These are phyloP conservation scores for Chaetomium sp. DNA, from an alignment of 2,329 filamentous ascomycete genomes.

Conservation along the genomic window DNA sequence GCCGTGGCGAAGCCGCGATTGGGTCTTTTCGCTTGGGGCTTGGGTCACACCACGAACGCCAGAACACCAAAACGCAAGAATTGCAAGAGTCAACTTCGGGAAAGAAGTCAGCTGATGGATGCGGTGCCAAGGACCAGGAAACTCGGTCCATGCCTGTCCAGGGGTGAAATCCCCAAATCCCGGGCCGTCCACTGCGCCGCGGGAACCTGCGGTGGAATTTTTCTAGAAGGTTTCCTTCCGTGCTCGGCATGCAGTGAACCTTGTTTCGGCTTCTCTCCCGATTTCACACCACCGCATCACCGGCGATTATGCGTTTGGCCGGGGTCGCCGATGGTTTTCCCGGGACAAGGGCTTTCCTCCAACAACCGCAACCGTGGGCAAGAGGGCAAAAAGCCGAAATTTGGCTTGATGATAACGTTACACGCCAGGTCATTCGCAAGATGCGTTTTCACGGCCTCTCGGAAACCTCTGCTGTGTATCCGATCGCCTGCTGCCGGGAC, in stretches of 20 bases:
- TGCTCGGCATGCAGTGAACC: background rate
- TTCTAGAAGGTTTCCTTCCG: constrained; percentile 11
- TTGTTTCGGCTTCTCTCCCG: background rate
- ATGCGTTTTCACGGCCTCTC: no score
- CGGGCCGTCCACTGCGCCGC: constrained; percentile 2
- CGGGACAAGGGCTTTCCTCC: background rate
- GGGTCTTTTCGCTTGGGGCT: background rate
- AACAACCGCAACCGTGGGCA: no score
- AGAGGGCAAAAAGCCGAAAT: no score
- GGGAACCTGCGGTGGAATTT: constrained; percentile 1
- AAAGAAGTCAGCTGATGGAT: background rate
- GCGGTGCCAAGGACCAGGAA: background rate
- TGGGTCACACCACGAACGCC: background rate
- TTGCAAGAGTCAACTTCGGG: background rate
- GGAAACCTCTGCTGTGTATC: no score
- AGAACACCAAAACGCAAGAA: background rate
- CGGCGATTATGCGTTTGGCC: background rate
- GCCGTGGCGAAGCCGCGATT: background rate
- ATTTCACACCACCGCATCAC: background rate
- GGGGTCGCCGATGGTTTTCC: background rate
- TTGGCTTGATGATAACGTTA: no score
- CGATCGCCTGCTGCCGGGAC: no score
- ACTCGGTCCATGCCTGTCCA: background rate
- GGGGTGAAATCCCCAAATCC: background rate
- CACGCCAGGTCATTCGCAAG: no score